These are phyloP conservation scores for Andrographis paniculata DNA, from an alignment of 305 asterid genomes.

Conservation along the genomic window DNA sequence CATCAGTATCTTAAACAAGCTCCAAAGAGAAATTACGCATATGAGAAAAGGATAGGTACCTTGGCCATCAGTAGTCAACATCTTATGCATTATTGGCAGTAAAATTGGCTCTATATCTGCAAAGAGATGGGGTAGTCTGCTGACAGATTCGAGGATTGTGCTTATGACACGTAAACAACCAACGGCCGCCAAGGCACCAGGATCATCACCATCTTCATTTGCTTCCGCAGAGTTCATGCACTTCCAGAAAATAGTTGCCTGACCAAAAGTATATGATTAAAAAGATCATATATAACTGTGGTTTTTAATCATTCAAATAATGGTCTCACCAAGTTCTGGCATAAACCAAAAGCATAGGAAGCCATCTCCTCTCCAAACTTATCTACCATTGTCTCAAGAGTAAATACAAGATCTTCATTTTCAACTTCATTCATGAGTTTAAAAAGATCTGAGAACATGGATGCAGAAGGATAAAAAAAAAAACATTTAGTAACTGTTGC, in stretches of 20 bases:
- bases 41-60: slow-evolving; percentile 29
- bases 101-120: slow-evolving; percentile 77
- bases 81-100: slow-evolving; percentile 89
- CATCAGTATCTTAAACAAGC: no score
- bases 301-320: background rate
- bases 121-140: slow-evolving; percentile 82
- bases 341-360: slow-evolving; percentile 93
- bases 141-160: slow-evolving; percentile 94
- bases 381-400: slow-evolving; percentile 97
- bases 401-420: slow-evolving; percentile 98
- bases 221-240: slow-evolving; percentile 90
- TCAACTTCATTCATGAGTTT: slow-evolving; percentile 98
- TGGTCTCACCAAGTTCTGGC: slow-evolving; percentile 87
- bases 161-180: slow-evolving; percentile 99
- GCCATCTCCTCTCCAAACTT: slow-evolving; percentile 99
- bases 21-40: background rate
- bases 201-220: slow-evolving; percentile 96
- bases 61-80: slow-evolving; percentile 98
- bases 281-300: slow-evolving; percentile 9
- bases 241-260: slow-evolving; percentile 99
- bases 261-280: slow-evolving; percentile 15
- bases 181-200: slow-evolving; percentile 99
- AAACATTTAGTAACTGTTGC: background rate
- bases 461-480: slow-evolving; percentile 9
- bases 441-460: slow-evolving; percentile 62